A percentile compares a stretch with the other conserved stretches of the same genome.
Conservation (phyloP, 2,329 filamentous ascomycete species). For the Cladosporium halotolerans region DNA sequence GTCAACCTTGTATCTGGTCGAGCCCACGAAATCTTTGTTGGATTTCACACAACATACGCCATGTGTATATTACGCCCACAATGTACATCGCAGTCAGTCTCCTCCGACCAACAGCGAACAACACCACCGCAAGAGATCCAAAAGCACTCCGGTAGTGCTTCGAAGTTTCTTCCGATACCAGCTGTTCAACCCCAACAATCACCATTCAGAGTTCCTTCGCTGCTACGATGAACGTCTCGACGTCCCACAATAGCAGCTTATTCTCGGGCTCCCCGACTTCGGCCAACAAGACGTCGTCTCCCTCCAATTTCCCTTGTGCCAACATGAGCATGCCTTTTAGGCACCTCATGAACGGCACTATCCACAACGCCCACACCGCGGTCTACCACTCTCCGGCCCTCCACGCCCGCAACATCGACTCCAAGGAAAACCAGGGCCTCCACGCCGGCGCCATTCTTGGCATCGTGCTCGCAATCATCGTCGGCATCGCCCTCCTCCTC, state of each 20-base stretch:
- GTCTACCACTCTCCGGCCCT: not conserved
- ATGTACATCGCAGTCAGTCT: too few relatives aligned
- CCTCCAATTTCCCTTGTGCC: not conserved
- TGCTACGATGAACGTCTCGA: not conserved
- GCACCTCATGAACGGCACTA: not conserved
- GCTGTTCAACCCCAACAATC: not conserved
- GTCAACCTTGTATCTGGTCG: not conserved
- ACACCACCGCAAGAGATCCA: not conserved
- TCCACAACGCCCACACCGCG: not conserved
- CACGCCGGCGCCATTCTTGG: not conserved
- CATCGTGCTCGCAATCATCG: not conserved
- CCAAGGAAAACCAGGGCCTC: not conserved
- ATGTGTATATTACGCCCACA: not conserved
- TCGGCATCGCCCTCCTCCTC: not conserved
- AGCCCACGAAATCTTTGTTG: not conserved
- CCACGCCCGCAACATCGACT: conserved; percentile 1
- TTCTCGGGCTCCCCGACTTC: not conserved
- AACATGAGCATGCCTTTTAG: conserved; percentile 3
- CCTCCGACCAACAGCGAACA: too few relatives aligned
- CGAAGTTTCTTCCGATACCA: not conserved
- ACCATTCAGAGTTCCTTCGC: not conserved
- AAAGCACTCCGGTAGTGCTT: conserved; percentile 3
- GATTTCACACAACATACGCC: not conserved
- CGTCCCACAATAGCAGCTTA: not conserved
- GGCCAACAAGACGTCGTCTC: not conserved